Evolutionary conservation across 495 filamentous ascomycete species (phyloP).

Genomic region (Massariosphaeria phaeospora): DNA sequence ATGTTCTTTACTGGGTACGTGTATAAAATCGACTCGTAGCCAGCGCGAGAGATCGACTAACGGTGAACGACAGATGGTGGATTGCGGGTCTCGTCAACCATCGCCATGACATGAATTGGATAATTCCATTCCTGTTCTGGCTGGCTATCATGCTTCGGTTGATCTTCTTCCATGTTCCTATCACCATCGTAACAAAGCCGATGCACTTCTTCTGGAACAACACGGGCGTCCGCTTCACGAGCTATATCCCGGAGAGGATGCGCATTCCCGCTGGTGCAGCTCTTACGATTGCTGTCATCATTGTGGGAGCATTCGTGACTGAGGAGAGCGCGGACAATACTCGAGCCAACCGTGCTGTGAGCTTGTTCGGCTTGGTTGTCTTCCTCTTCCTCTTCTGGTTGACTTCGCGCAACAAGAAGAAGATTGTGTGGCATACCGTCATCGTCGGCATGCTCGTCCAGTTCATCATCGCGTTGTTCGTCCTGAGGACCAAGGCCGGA

Average conservation of each 20-base stretch:
- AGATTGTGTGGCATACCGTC: constrained; percentile 81
- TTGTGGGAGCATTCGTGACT: constrained; percentile 70
- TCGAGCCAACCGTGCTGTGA: constrained; percentile 69
- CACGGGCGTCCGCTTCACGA: constrained; percentile 50
- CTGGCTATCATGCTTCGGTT: constrained; percentile 69
- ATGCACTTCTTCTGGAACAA: constrained; percentile 61
- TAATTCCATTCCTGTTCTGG: constrained; percentile 79
- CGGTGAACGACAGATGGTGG: constrained; percentile 72
- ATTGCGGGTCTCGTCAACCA: constrained; percentile 72
- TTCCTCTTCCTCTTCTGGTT: constrained; percentile 60
- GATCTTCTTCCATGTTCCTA: constrained; percentile 66
- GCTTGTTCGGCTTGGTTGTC: constrained; percentile 72
- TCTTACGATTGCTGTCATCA: constrained; percentile 60
- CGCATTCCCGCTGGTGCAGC: constrained; percentile 56
- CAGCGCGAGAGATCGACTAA: too few species aligned
- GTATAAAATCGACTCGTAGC: too few species aligned
- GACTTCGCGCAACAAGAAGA: constrained; percentile 66
- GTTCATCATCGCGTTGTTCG: constrained; percentile 83
- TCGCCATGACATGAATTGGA: constrained; percentile 69
- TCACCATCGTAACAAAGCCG: constrained; percentile 59
- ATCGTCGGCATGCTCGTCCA: constrained; percentile 83
- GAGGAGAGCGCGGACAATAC: constrained; percentile 69
- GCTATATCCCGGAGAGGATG: constrained; percentile 57
- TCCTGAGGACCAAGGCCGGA: constrained; percentile 69
- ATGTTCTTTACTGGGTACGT: constrained; percentile 59